Evolutionary conservation across 495 filamentous ascomycete species (phyloP).

Genomic region (Aspergillus coremiiformis): DNA sequence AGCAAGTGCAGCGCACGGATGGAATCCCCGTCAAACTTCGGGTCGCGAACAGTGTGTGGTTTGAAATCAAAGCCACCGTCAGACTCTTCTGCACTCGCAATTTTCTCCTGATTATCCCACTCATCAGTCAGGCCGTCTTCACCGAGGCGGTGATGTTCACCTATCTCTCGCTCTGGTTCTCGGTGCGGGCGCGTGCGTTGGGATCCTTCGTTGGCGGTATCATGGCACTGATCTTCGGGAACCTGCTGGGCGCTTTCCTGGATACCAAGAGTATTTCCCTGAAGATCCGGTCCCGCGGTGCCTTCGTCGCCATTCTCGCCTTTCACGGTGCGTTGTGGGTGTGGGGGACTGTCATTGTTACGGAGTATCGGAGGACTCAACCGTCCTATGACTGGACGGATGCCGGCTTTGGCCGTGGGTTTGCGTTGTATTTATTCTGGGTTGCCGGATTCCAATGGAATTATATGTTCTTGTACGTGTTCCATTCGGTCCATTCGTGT

Average conservation of each 20-base stretch:
- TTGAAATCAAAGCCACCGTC: slow-evolving; percentile 45
- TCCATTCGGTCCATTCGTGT: background rate
- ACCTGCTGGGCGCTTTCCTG: slow-evolving; percentile 49
- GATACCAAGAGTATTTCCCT: slow-evolving; percentile 43
- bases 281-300: slow-evolving; percentile 38
- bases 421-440: slow-evolving; percentile 52
- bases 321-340: slow-evolving; percentile 56
- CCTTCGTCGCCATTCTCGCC: slow-evolving; percentile 38
- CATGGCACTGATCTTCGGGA: slow-evolving; percentile 49
- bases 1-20: slow-evolving; percentile 49
- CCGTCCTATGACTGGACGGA: slow-evolving; percentile 53
- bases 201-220: slow-evolving; percentile 56
- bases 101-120: slow-evolving; percentile 51
- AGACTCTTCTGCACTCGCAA: slow-evolving; percentile 45
- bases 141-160: slow-evolving; percentile 58
- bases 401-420: slow-evolving; percentile 49
- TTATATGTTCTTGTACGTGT: slow-evolving; percentile 52
- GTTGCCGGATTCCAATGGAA: slow-evolving; percentile 56
- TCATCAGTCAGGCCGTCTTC: slow-evolving; percentile 55
- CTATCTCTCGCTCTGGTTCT: slow-evolving; percentile 53
- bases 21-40: slow-evolving; percentile 45
- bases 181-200: slow-evolving; percentile 53
- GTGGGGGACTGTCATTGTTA: slow-evolving; percentile 51
- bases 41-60: slow-evolving; percentile 39
- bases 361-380: slow-evolving; percentile 40